Conservation (phyloP, 371 early-diverging fungal genomes). For the Circinella umbellata region DNA sequence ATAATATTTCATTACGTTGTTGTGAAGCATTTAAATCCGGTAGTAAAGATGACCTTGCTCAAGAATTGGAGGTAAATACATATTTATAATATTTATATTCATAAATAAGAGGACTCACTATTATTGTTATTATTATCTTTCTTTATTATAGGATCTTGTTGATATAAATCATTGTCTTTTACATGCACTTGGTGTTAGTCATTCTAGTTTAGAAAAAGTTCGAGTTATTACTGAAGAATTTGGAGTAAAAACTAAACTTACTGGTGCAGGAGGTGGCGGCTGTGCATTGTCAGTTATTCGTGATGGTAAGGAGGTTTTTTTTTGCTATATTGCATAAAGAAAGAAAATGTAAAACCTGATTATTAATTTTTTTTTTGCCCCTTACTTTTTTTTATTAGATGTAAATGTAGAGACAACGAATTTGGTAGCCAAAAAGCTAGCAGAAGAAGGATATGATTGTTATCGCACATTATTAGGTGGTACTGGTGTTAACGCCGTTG, state of each 20-base stretch:
- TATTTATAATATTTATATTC: too few relatives aligned
- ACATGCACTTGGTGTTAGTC: conserved; percentile 80
- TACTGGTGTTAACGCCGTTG: conserved; percentile 60
- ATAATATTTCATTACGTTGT: conserved; percentile 67
- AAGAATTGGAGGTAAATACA: conserved; percentile 41
- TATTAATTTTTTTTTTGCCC: background rate
- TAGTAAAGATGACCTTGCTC: conserved; percentile 23
- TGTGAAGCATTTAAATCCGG: conserved; percentile 36
- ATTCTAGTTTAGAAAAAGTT: conserved; percentile 81
- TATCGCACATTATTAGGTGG: conserved; percentile 82
- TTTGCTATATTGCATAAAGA: background rate
- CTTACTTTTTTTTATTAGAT: conserved; percentile 15
- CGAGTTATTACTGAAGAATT: conserved; percentile 63
- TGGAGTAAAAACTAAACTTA: conserved; percentile 84
- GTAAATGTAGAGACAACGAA: conserved; percentile 44
- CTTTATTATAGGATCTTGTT: conserved; percentile 64
- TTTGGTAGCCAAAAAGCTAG: conserved; percentile 48
- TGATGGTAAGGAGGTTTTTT: conserved; percentile 52
- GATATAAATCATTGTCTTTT: conserved; percentile 85
- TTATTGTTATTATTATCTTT: too few relatives aligned
- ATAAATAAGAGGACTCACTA: background rate
- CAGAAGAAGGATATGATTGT: conserved; percentile 66
- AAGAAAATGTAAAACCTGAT: background rate
- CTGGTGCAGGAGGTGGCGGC: conserved; percentile 98
- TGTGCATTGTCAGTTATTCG: conserved; percentile 86